Conservation (phyloP, 2,329 filamentous ascomycete genomes). For the Fusarium subtropicale region DNA sequence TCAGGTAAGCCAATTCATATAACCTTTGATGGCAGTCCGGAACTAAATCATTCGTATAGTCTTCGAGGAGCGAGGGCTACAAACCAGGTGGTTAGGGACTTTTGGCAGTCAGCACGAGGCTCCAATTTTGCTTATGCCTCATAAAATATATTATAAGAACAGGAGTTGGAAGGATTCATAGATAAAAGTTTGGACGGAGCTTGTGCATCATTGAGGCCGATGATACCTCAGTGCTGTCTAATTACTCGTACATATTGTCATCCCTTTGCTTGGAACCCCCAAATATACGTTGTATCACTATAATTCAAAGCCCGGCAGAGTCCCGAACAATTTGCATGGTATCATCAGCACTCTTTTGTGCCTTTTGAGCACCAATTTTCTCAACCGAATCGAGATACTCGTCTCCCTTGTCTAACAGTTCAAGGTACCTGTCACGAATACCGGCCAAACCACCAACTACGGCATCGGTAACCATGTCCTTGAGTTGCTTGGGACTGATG, state of each 20-base stretch:
- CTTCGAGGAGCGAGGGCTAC: slow-evolving; percentile 73
- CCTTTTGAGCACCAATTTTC: slow-evolving; percentile 68
- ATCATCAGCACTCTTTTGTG: slow-evolving; percentile 68
- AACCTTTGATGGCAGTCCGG: not conserved
- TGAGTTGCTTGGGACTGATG: slow-evolving; percentile 54
- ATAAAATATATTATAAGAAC: slow-evolving; percentile 44
- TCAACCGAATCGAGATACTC: slow-evolving; percentile 69
- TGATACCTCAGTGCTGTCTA: not conserved
- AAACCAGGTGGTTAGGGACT: slow-evolving; percentile 75
- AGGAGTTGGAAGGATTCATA: slow-evolving; percentile 3
- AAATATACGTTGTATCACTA: not conserved
- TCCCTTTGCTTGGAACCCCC: not conserved
- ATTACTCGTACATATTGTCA: slow-evolving; percentile 7
- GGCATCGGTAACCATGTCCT: slow-evolving; percentile 68
- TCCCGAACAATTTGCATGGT: slow-evolving; percentile 66
- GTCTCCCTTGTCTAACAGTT: slow-evolving; percentile 61
- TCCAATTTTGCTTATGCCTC: slow-evolving; percentile 71
- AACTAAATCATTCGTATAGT: slow-evolving; percentile 51
- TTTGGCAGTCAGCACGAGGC: slow-evolving; percentile 76
- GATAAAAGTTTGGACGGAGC: not conserved
- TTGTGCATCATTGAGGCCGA: not conserved
- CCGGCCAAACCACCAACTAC: slow-evolving; percentile 65
- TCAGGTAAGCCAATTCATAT: slow-evolving; percentile 59
- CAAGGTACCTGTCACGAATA: slow-evolving; percentile 67
- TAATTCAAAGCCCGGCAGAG: slow-evolving; percentile 62